Conservation (phyloP, 2,329 filamentous ascomycete genomes). For the Aureobasidium pullulans region DNA sequence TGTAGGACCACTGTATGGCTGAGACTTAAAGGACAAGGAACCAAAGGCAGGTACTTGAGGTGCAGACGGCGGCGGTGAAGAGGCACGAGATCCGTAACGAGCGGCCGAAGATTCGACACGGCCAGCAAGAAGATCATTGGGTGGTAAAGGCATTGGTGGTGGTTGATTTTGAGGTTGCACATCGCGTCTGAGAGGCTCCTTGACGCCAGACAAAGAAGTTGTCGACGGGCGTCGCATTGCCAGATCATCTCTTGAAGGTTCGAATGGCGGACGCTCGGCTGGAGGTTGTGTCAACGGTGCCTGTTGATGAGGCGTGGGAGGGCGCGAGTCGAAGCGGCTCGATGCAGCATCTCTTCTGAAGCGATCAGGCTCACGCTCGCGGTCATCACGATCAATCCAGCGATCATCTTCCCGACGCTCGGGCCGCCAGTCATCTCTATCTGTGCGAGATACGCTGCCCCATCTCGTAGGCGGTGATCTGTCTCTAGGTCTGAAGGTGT, state of each 20-base stretch:
- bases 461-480: slow-evolving; percentile 42
- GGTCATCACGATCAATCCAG: slow-evolving; percentile 30
- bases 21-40: slow-evolving; percentile 25
- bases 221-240: slow-evolving; percentile 14
- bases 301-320: slow-evolving; percentile 17
- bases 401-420: slow-evolving; percentile 37
- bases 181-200: slow-evolving; percentile 25
- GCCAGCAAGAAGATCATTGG: slow-evolving; percentile 37
- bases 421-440: slow-evolving; percentile 36
- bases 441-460: slow-evolving; percentile 38
- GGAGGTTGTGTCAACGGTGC: slow-evolving; percentile 26
- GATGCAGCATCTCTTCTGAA: slow-evolving; percentile 23
- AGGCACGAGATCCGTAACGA: slow-evolving; percentile 39
- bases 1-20: slow-evolving; percentile 16
- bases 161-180: background rate
- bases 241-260: slow-evolving; percentile 27
- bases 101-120: slow-evolving; percentile 40
- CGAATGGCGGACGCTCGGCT: slow-evolving; percentile 26
- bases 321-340: slow-evolving; percentile 23
- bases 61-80: slow-evolving; percentile 47
- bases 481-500: slow-evolving; percentile 52
- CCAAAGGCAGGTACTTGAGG: slow-evolving; percentile 51
- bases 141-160: slow-evolving; percentile 24
- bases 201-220: slow-evolving; percentile 20
- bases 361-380: slow-evolving; percentile 34